phyloP scores from a whole-genome alignment of 352 stramenopile genomes.

The Thraustochytrium aureum region DNA sequence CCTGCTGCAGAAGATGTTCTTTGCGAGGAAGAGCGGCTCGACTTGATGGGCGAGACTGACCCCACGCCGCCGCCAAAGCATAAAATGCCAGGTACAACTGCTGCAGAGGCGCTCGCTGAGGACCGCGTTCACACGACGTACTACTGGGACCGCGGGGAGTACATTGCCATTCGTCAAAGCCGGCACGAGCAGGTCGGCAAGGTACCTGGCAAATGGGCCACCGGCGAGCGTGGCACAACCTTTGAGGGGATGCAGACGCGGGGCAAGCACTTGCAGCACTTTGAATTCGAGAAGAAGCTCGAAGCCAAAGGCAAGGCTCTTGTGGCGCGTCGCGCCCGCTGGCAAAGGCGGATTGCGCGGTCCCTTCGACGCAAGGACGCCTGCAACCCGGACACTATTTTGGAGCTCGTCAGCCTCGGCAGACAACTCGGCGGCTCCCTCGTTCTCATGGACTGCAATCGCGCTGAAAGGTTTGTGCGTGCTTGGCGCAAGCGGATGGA shows the following conservation, averaged over 20 bases:
- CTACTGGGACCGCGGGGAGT: constrained; percentile 51
- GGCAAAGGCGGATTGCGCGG: background rate
- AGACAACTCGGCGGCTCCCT: constrained; percentile 6
- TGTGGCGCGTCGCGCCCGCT: background rate
- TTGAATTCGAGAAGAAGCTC: constrained; percentile 33
- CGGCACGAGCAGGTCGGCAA: constrained; percentile 32
- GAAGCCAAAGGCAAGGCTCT: constrained; percentile 42
- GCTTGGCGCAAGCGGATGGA: background rate
- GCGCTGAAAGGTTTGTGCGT: constrained; percentile 19
- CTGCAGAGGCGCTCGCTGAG: constrained; percentile 13
- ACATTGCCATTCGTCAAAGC: constrained; percentile 39
- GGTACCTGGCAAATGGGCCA: constrained; percentile 30
- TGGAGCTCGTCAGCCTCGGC: constrained; percentile 28
- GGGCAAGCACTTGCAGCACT: constrained; percentile 22
- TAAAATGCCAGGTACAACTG: background rate
- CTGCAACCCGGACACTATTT: constrained; percentile 38
- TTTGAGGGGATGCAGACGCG: constrained; percentile 46
- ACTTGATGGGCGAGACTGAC: background rate
- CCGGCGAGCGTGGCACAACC: background rate
- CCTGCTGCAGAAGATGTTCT: constrained; percentile 35
- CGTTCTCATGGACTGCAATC: constrained; percentile 40
- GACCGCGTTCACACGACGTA: constrained; percentile 33
- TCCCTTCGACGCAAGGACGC: constrained; percentile 2
- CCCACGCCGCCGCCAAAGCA: background rate
- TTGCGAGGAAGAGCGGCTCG: background rate